A percentile compares a stretch with the other conserved stretches of the same genome.
Conservation (phyloP, 2,329 filamentous ascomycete species). For the Apiospora saccharicola region DNA sequence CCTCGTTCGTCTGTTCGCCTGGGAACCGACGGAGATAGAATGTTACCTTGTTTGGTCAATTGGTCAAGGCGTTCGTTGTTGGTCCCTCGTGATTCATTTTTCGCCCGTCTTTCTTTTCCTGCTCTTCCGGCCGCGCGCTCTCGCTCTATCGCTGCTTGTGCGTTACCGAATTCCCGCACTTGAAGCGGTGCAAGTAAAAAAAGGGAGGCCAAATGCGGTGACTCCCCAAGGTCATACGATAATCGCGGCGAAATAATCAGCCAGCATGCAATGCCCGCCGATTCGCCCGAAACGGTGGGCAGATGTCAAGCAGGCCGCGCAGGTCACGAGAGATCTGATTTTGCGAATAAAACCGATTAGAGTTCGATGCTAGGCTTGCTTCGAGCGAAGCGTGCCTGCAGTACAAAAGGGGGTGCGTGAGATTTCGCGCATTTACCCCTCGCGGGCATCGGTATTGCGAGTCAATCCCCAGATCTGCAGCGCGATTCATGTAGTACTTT, state of each 20-base stretch:
- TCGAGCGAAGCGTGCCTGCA: background rate
- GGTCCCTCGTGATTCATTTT: too few relatives aligned
- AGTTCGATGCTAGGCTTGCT: background rate
- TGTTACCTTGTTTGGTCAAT: background rate
- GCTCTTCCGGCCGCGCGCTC: background rate
- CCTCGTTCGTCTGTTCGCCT: background rate
- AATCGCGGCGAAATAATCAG: slow-evolving; percentile 2
- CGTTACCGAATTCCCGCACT: background rate
- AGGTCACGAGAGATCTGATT: background rate
- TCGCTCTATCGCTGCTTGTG: background rate
- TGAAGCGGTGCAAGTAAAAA: background rate
- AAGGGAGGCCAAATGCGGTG: slow-evolving; percentile 2
- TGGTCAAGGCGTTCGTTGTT: background rate
- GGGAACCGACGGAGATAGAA: slow-evolving; percentile 18
- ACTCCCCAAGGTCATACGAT: background rate
- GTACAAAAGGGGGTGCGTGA: background rate
- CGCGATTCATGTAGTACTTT: background rate
- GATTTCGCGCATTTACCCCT: slow-evolving; percentile 12
- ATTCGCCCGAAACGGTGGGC: background rate
- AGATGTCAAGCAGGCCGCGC: background rate
- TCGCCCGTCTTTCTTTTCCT: background rate
- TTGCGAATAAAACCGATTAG: background rate
- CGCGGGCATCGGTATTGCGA: background rate
- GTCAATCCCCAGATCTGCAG: slow-evolving; percentile 14
- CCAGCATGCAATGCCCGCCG: background rate